Base-by-base conservation (phyloP, 192 early-diverging fungal species). In the Spinellus fusiger region DNA sequence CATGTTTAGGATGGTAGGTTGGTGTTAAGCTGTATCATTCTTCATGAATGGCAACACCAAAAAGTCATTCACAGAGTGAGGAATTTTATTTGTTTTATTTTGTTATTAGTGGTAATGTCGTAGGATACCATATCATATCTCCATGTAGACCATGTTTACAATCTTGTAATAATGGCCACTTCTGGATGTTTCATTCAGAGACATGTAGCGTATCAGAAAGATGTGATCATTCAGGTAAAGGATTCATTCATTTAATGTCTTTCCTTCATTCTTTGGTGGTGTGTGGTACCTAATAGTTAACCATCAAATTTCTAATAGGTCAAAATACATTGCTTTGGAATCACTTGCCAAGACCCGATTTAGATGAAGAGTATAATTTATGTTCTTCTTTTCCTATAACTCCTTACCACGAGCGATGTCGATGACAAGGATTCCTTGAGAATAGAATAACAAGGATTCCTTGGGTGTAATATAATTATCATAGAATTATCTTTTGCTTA, bases 111-210 rank as follows among this genome's bases (percentile, higher is more conserved):
- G 82, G 82, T 28, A 84, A 84, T 59, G 73, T 80, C 3, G 70
- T 89, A 27, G 90, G 90, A 7, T 92, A 92, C 67, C 89, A 91
- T 73, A 89, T 90, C 16, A 84, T 86, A 2, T 82, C 83, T 62
- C 90, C 83, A 4, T 83, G 82, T 56, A 59, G 65, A 15, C 56
- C 62, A 12, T 84, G 82, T 49, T 62, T 84, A 8, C 62, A 68
- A 18, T 73, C 82, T 15, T 81, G 81, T 44, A 84, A 84, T 53
- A 84, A 84, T 68, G 82, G 82, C 8, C 82, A 84, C 40, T 84
- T 83, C 34, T 84, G 81, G 82, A 83, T 83, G 81, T 83, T 83
- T 27, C 82, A 84, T 60, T 75, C 79, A 3, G 74, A 76, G 3
- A 47, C 63, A 2, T 72, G 70, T 46, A 35, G 59, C 10, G 50